These are phyloP conservation scores for Passalora sequoiae DNA, from an alignment of 2,329 filamentous ascomycete species.

Conservation along the genomic window DNA sequence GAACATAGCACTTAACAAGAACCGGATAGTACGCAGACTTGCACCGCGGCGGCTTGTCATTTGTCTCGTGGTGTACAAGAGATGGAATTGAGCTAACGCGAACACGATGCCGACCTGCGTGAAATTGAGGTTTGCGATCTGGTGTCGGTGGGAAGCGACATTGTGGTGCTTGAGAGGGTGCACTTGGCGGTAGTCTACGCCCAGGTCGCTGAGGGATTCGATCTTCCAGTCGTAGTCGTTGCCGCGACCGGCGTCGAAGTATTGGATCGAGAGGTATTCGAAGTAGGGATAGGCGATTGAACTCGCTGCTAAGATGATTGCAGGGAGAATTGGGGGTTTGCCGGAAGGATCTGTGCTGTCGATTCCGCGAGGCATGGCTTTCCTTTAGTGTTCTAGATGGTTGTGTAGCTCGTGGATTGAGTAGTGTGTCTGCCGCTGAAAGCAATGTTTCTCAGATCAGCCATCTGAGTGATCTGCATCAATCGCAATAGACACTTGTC, in stretches of 20 bases:
- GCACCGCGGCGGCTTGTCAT: slow-evolving; percentile 1
- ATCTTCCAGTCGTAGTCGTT: slow-evolving; percentile 16
- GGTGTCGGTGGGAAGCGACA: slow-evolving; percentile 11
- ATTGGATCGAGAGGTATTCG: slow-evolving; percentile 11
- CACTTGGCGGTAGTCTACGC: slow-evolving; percentile 22
- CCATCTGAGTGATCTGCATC: not conserved
- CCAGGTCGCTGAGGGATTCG: slow-evolving; percentile 20
- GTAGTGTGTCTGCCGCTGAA: not conserved
- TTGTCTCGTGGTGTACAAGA: slow-evolving; percentile 10
- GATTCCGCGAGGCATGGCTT: not conserved
- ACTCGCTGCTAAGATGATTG: slow-evolving; percentile 9
- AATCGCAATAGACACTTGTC: not conserved
- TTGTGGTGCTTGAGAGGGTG: slow-evolving; percentile 23
- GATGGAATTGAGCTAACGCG: slow-evolving; percentile 11
- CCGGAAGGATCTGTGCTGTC: not conserved
- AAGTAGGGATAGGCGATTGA: slow-evolving; percentile 10
- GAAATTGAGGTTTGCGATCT: slow-evolving; percentile 15
- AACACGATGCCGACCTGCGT: slow-evolving; percentile 15
- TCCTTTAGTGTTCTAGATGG: not conserved
- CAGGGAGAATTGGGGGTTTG: slow-evolving; percentile 10
- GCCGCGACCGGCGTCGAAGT: slow-evolving; percentile 10
- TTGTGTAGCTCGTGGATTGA: not conserved
- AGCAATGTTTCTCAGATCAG: not conserved
- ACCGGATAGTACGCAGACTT: slow-evolving; percentile 9
- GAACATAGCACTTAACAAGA: slow-evolving; percentile 12